Evolutionary conservation across 805 yeast genomes (phyloP), one percentile per base, ranked within the genome.

Genomic region (Candida argentea): DNA sequence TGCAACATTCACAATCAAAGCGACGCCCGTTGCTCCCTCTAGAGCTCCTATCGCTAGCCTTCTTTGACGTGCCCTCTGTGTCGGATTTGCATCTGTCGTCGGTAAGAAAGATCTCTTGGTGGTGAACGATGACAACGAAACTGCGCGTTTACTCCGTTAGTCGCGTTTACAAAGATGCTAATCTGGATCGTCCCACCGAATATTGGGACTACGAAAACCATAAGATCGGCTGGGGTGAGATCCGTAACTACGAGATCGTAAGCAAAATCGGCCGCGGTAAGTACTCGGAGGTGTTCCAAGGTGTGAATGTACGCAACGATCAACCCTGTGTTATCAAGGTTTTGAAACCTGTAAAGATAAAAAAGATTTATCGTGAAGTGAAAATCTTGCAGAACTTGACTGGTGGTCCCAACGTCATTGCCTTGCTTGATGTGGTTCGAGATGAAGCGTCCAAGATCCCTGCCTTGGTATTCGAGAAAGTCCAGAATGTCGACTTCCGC

Each of bases 271-370:
- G 96, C 9, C 70, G 95, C 32, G 96, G 96, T 15, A 87, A 84
- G 59, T 87, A 86, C 56, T 79, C 93, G n/a, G 96, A 87, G 53
- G 96, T 87, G 17, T 87, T 87, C 50, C 80, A 76, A 49, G 95
- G 95, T 16, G 67, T 77, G 24, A 78, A 82, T 47, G 61, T 82
- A 28, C 62, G 70, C 30, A 71, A 70, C 37, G 75, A 72, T 30
- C 67, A 63, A 32, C 52, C 54, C 19, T 80, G 91, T 44, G 89
- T 87, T 24, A 82, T 87, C 40, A 87, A 87, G 51, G 93, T 85
- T 41, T 64, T 87, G 44, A 87, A 87, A 53, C 96, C 96, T 6
- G 94, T 87, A 14, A 87, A 85, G 56, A 70, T 81, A 61, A 87
- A 87, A 67, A 87, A 87, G 56, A 85, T 87, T 34, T 80, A 76